phyloP scores from a whole-genome alignment of 169 alveolate species.

The Plasmodium berghei region DNA sequence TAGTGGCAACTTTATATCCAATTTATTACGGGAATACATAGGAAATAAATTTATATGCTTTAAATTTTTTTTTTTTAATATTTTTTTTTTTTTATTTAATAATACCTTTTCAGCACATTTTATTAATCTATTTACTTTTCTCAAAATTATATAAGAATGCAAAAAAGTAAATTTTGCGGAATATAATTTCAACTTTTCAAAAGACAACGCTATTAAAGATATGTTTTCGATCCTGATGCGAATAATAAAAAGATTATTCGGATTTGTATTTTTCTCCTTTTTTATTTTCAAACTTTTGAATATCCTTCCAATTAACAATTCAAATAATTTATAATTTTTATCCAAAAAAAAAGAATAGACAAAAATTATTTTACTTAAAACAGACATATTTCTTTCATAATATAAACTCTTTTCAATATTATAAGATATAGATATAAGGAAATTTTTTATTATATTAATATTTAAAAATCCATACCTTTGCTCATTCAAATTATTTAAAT shows the following conservation, averaged over 20 bases:
- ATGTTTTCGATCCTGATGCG: constrained; percentile 13
- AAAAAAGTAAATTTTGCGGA: constrained; percentile 14
- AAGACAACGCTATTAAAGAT: constrained; percentile 44
- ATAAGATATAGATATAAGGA: constrained; percentile 16
- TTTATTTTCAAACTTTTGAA: constrained; percentile 34
- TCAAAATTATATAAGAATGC: constrained; percentile 26
- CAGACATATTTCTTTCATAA: constrained; percentile 25
- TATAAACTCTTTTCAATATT: constrained; percentile 18
- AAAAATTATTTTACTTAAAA: constrained; percentile 27
- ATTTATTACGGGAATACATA: constrained; percentile 15
- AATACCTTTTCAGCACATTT: constrained; percentile 3
- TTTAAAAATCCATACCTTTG: constrained; percentile 1
- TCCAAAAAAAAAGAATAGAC: constrained; percentile 34
- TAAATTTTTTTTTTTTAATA: constrained; percentile 48
- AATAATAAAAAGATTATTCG: no score
- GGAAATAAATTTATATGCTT: constrained; percentile 39
- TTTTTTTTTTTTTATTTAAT: not conserved
- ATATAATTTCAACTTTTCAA: constrained; percentile 36
- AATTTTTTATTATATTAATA: constrained; percentile 5
- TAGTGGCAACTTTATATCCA: not conserved
- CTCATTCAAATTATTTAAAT: not conserved
- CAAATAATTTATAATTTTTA: constrained; percentile 16
- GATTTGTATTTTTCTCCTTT: constrained; percentile 6
- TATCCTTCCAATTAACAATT: constrained; percentile 22
- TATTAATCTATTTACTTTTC: constrained; percentile 26